phyloP scores from a whole-genome alignment of 371 early-diverging fungal species.

The Mucor lusitanicus region DNA sequence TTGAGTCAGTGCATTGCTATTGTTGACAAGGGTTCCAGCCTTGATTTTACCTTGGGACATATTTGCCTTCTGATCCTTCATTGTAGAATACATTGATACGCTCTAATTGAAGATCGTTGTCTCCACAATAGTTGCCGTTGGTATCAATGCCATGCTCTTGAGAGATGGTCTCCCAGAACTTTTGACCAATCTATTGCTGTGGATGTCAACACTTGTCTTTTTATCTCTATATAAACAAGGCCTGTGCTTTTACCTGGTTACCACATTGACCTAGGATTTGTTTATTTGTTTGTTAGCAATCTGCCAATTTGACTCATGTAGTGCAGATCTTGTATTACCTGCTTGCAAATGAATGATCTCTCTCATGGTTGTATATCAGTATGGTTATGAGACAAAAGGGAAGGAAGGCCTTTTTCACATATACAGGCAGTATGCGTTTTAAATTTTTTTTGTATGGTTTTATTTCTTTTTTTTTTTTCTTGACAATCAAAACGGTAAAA shows the following conservation, averaged over 20 bases:
- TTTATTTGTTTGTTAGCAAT: background rate
- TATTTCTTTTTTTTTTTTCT: background rate
- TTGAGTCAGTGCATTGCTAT: constrained; percentile 16
- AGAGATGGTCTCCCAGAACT: constrained; percentile 95
- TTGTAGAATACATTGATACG: constrained; percentile 99
- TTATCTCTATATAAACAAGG: background rate
- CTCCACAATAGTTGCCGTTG: constrained; percentile 79
- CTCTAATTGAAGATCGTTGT: constrained; percentile 92
- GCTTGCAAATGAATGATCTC: constrained; percentile 99
- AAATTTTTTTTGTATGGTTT: background rate
- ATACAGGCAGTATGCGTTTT: background rate
- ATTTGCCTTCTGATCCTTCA: constrained; percentile 84
- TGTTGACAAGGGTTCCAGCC: too few species aligned
- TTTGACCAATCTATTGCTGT: constrained; percentile 70
- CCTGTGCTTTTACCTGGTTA: constrained; percentile 65
- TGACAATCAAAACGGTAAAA: background rate
- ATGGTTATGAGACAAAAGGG: constrained; percentile 6
- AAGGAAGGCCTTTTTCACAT: constrained; percentile 19
- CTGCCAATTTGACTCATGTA: background rate
- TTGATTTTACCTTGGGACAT: constrained; percentile 74
- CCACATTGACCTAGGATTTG: constrained; percentile 82
- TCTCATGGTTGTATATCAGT: constrained; percentile 72
- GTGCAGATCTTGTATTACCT: constrained; percentile 43
- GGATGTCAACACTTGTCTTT: background rate
- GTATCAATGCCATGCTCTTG: constrained; percentile 91